Evolutionary conservation across 2,329 filamentous ascomycete species (phyloP).

Genomic region (Nemania diffusa): DNA sequence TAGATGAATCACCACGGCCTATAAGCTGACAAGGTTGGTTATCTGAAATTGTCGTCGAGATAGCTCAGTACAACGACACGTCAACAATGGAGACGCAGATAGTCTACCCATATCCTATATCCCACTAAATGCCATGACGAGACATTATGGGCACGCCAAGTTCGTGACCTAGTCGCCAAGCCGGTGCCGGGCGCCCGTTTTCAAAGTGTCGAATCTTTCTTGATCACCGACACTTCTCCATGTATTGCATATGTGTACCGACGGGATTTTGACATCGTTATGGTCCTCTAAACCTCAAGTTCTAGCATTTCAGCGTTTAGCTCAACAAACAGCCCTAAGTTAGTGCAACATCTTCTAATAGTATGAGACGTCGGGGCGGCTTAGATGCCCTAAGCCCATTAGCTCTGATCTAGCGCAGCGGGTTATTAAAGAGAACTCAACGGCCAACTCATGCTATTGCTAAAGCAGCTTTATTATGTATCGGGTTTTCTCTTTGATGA

Average conservation of each 20-base stretch:
- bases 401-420: too few relatives aligned
- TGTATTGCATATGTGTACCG: too few relatives aligned
- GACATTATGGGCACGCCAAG: neutral
- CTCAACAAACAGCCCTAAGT: neutral
- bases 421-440: neutral
- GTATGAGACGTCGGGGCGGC: too few relatives aligned
- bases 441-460: neutral
- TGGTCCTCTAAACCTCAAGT: neutral
- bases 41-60: constrained; percentile 7
- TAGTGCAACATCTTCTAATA: neutral
- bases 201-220: too few relatives aligned
- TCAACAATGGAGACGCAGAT: neutral
- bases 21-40: neutral
- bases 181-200: neutral
- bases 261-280: neutral
- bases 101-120: neutral
- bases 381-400: neutral
- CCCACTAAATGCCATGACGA: neutral
- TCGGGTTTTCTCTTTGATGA: too few relatives aligned
- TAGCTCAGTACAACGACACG: neutral
- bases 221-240: neutral
- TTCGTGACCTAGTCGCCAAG: neutral
- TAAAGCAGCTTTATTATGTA: neutral
- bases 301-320: neutral
- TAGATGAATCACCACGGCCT: neutral